Conservation (phyloP, 2,329 filamentous ascomycete species). For the Aureobasidium uvarum region DNA sequence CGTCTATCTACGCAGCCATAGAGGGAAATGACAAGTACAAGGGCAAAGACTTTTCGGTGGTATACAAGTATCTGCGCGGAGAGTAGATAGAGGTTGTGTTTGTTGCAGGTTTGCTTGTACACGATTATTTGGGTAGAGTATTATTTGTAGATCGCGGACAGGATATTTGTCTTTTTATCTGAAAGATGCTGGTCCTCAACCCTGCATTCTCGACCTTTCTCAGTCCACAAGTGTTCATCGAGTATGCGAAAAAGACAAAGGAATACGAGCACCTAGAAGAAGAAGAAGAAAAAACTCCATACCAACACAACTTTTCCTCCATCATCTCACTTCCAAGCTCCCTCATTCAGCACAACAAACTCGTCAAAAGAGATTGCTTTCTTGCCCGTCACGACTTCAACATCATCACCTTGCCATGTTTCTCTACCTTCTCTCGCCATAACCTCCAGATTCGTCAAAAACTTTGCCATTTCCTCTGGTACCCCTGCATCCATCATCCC, state of each 20-base stretch:
- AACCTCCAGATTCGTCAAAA: not conserved
- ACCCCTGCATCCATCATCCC: not conserved
- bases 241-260: too few species aligned
- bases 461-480: not conserved
- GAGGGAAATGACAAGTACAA: constrained; percentile 47
- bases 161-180: too few species aligned
- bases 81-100: constrained; percentile 37
- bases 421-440: not conserved
- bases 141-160: too few species aligned
- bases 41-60: constrained; percentile 52
- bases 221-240: too few species aligned
- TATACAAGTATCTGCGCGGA: constrained; percentile 51
- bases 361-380: not conserved
- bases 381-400: not conserved
- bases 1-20: constrained; percentile 48
- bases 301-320: too few species aligned
- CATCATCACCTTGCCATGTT: not conserved
- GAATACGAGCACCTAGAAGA: too few species aligned
- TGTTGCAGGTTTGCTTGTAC: too few species aligned
- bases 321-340: not conserved
- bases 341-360: not conserved
- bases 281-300: too few species aligned
- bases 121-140: too few species aligned
- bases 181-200: too few species aligned
- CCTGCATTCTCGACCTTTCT: too few species aligned